A percentile compares a stretch with the other conserved stretches of the same genome.
Conservation (phyloP, 352 stramenopile species). For the Pythium grandisporangium region DNA sequence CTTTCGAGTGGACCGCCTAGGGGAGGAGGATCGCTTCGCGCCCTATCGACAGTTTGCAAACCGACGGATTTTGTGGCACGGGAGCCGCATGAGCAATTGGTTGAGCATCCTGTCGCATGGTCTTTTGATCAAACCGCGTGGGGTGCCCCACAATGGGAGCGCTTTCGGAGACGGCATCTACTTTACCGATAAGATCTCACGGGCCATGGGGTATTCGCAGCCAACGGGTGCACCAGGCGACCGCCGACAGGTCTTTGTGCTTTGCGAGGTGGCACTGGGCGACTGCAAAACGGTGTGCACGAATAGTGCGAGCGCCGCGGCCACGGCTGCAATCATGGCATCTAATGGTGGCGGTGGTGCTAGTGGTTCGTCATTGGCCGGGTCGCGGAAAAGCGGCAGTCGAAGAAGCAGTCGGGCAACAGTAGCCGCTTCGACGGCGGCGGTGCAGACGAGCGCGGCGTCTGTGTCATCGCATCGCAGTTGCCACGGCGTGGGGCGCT, state of each 20-base stretch:
- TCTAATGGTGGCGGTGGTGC: slow-evolving; percentile 1
- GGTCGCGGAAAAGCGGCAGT: too few relatives aligned
- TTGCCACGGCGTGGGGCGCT: slow-evolving; percentile 61
- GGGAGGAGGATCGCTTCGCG: slow-evolving; percentile 40
- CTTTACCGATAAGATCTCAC: slow-evolving; percentile 82
- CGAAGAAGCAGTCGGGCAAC: too few relatives aligned
- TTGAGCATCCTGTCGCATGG: slow-evolving; percentile 72
- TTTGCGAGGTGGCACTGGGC: slow-evolving; percentile 66
- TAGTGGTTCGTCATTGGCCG: not conserved
- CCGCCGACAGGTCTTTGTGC: slow-evolving; percentile 36
- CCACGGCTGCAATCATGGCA: slow-evolving; percentile 33
- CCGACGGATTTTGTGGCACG: slow-evolving; percentile 79
- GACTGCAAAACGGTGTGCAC: slow-evolving; percentile 50
- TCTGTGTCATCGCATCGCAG: slow-evolving; percentile 28
- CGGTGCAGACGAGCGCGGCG: too few relatives aligned
- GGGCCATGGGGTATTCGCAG: slow-evolving; percentile 61
- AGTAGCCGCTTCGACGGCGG: too few relatives aligned
- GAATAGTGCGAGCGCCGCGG: slow-evolving; percentile 38
- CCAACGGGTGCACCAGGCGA: slow-evolving; percentile 28
- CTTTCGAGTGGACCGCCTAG: slow-evolving; percentile 46
- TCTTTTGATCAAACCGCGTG: slow-evolving; percentile 67
- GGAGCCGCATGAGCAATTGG: slow-evolving; percentile 80
- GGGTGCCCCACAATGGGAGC: slow-evolving; percentile 64
- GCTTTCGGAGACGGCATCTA: slow-evolving; percentile 83
- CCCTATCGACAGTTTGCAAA: slow-evolving; percentile 37